Evolutionary conservation across 73 alveolate genomes (phyloP).

Genomic region (Stentor roeselii): DNA sequence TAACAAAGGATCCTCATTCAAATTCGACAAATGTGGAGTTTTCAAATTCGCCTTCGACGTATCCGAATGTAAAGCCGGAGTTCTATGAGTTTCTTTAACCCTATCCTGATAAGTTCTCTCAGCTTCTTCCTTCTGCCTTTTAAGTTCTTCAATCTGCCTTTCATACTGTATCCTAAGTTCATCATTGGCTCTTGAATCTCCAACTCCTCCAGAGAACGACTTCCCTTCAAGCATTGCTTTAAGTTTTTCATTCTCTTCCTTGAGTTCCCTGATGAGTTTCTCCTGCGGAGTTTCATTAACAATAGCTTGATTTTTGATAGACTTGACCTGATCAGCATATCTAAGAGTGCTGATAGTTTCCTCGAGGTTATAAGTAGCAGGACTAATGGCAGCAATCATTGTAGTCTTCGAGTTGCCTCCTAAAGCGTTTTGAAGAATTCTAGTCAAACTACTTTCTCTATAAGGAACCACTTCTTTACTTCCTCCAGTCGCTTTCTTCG

Average conservation of each 20-base stretch:
- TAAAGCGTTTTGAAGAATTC: slow-evolving; percentile 97
- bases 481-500: slow-evolving; percentile 87
- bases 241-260: slow-evolving; percentile 79
- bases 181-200: slow-evolving; percentile 43
- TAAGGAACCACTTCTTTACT: slow-evolving; percentile 91
- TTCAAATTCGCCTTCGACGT: slow-evolving; percentile 42
- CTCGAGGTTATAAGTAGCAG: slow-evolving; percentile 96
- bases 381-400: slow-evolving; percentile 98
- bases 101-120: slow-evolving; percentile 53
- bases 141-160: slow-evolving; percentile 60
- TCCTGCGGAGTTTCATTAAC: slow-evolving; percentile 88
- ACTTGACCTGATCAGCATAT: slow-evolving; percentile 97
- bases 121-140: slow-evolving; percentile 46
- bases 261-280: slow-evolving; percentile 61
- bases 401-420: slow-evolving; percentile 97
- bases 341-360: slow-evolving; percentile 96
- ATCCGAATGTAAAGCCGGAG: slow-evolving; percentile 51
- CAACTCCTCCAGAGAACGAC: slow-evolving; percentile 63
- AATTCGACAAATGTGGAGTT: slow-evolving; percentile 79
- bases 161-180: slow-evolving; percentile 63
- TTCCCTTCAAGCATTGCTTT: slow-evolving; percentile 66
- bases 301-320: slow-evolving; percentile 81
- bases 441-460: slow-evolving; percentile 96
- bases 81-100: slow-evolving; percentile 42
- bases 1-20: slow-evolving; percentile 93